Evolutionary conservation across 2,329 filamentous ascomycete species (phyloP).

Genomic region (Tolypocladium cylindrosporum): DNA sequence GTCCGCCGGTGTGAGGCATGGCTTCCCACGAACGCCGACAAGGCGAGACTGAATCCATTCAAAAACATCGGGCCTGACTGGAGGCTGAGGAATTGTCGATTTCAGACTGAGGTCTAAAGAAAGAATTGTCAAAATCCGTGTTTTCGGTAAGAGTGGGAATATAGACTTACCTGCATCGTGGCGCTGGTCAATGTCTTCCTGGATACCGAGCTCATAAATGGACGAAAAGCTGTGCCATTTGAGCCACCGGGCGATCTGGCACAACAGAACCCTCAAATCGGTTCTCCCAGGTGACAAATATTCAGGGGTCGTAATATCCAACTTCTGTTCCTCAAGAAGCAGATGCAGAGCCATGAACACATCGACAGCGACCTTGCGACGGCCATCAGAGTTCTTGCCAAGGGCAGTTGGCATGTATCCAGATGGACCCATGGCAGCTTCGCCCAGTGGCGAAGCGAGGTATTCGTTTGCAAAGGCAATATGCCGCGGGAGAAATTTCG

Average conservation of each 20-base stretch:
- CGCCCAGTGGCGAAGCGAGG: slow-evolving; percentile 47
- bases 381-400: slow-evolving; percentile 41
- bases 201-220: slow-evolving; percentile 42
- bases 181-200: slow-evolving; percentile 31
- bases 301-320: slow-evolving; percentile 50
- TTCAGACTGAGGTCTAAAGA: slow-evolving; percentile 20
- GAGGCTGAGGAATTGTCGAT: slow-evolving; percentile 22
- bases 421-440: slow-evolving; percentile 36
- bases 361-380: slow-evolving; percentile 53
- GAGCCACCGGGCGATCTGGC: slow-evolving; percentile 76
- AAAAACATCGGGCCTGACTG: slow-evolving; percentile 30
- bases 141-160: not conserved
- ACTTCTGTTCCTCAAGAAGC: slow-evolving; percentile 79
- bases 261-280: slow-evolving; percentile 61
- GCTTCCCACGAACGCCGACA: slow-evolving; percentile 21
- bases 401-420: slow-evolving; percentile 58
- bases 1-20: slow-evolving; percentile 33
- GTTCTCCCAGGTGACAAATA: slow-evolving; percentile 31
- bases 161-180: slow-evolving; percentile 28
- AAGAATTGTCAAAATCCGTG: not conserved
- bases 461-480: slow-evolving; percentile 56
- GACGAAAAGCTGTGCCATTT: slow-evolving; percentile 49
- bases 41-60: slow-evolving; percentile 44
- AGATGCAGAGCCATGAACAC: slow-evolving; percentile 72
- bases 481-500: slow-evolving; percentile 39